Evolutionary conservation across 768 basidiomycete genomes (phyloP).

Genomic region (Serpula lacrymans): DNA sequence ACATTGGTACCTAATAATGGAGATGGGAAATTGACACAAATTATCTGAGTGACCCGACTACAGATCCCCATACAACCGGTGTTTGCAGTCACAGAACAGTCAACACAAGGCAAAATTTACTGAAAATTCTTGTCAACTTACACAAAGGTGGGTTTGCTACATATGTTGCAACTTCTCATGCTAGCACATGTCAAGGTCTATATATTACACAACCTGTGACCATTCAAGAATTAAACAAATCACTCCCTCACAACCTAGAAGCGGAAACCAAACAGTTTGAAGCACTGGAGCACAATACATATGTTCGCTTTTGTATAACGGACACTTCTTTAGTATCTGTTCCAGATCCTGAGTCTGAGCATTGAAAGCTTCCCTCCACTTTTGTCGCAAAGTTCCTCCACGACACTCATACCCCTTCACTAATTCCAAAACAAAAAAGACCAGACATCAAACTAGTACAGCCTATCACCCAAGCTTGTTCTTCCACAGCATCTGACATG

Average conservation of each 20-base stretch:
- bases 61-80: conserved; percentile 21
- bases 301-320: background rate
- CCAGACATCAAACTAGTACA: background rate
- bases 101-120: conserved; percentile 26
- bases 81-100: conserved; percentile 25
- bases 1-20: no score
- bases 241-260: conserved; percentile 6
- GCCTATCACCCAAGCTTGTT: background rate
- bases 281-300: conserved; percentile 9
- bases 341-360: conserved; percentile 7
- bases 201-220: conserved; percentile 16
- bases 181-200: conserved; percentile 16
- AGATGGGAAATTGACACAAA: conserved; percentile 9
- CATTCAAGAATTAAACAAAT: conserved; percentile 20
- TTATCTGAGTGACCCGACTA: no score
- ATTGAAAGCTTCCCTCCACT: background rate
- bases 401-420: background rate
- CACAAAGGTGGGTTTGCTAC: conserved; percentile 20
- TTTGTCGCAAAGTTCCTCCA: background rate
- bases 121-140: conserved; percentile 17
- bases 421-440: background rate
- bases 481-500: no score
- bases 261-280: background rate
- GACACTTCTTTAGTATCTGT: background rate
- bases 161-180: conserved; percentile 29